These are phyloP conservation scores for Syzygium malaccense DNA, from an alignment of 441 rosid genomes.

Conservation along the genomic window DNA sequence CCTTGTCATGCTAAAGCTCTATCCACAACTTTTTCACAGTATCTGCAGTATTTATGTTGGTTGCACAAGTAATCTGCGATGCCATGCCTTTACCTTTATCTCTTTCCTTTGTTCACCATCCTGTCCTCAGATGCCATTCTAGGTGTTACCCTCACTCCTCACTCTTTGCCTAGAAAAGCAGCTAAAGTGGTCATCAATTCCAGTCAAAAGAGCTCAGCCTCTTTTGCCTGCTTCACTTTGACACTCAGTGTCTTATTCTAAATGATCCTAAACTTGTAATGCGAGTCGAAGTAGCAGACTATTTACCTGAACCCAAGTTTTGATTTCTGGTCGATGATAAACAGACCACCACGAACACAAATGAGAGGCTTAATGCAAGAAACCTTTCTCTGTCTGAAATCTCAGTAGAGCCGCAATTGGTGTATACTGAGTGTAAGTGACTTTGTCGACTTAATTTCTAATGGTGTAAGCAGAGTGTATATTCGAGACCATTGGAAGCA, in stretches of 20 bases:
- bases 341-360: not conserved
- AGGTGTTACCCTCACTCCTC: not conserved
- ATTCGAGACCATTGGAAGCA: not conserved
- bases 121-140: not conserved
- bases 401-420: not conserved
- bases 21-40: not conserved
- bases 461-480: not conserved
- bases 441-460: not conserved
- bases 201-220: not conserved
- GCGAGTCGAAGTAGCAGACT: not conserved
- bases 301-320: not conserved
- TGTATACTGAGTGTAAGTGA: not conserved
- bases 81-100: not conserved
- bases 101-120: not conserved
- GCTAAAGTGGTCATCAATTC: not conserved
- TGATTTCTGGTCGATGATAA: not conserved
- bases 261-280: not conserved
- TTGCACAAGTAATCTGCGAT: not conserved
- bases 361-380: not conserved
- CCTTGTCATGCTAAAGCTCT: not conserved
- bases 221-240: not conserved
- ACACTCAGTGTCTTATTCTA: not conserved
- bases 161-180: not conserved
- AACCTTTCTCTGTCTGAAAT: not conserved
- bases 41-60: not conserved